Evolutionary conservation across 2,329 filamentous ascomycete species (phyloP).

Genomic region (Aspergillus neoniger): DNA sequence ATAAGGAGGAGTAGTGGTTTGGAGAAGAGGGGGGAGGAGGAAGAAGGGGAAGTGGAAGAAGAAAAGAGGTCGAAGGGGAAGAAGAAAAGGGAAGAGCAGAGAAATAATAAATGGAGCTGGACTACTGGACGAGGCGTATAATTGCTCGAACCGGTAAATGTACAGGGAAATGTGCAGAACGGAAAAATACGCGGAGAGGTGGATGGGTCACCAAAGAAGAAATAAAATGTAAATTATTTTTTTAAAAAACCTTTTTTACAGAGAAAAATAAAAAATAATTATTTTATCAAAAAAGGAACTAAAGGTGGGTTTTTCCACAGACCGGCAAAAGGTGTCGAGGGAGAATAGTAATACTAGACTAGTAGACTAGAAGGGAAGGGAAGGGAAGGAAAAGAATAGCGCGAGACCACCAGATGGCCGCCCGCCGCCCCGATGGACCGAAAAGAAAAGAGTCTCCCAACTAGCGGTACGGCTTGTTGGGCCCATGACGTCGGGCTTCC

Average conservation of each 20-base stretch:
- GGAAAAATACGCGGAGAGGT: slow-evolving; percentile 3
- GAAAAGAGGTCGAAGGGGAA: slow-evolving; percentile 6
- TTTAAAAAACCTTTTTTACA: no score
- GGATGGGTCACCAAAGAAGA: neutral
- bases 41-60: slow-evolving; percentile 3
- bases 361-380: neutral
- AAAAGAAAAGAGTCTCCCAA: slow-evolving; percentile 16
- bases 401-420: no score
- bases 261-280: neutral
- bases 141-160: slow-evolving; percentile 2
- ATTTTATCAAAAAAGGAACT: neutral
- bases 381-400: neutral
- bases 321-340: neutral
- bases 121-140: neutral
- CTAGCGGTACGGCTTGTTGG: slow-evolving; percentile 28
- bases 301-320: neutral
- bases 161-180: neutral
- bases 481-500: slow-evolving; percentile 24
- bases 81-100: neutral
- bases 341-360: neutral
- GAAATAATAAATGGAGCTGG: slow-evolving; percentile 1
- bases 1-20: neutral
- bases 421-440: no score
- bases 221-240: no score
- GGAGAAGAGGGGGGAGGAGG: neutral